Conservation (phyloP, 257 asterid species). For the Coffea eugenioides region DNA sequence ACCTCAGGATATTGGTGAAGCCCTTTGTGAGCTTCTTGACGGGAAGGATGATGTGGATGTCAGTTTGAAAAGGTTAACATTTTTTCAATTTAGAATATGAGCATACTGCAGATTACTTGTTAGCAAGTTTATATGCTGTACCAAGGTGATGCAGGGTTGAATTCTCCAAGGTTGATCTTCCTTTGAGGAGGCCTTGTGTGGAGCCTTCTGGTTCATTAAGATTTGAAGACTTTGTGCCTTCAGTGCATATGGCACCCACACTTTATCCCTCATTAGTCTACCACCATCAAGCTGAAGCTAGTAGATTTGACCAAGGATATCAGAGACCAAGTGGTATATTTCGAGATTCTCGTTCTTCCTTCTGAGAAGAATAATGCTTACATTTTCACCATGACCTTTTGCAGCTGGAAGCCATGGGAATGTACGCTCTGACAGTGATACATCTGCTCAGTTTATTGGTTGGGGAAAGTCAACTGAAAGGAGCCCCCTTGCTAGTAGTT, state of each 20-base stretch:
- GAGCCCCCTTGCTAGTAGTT: slow-evolving; percentile 43
- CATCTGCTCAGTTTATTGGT: slow-evolving; percentile 37
- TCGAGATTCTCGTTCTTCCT: slow-evolving; percentile 31
- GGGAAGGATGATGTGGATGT: slow-evolving; percentile 48
- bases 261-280: slow-evolving; percentile 58
- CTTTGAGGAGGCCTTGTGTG: slow-evolving; percentile 39
- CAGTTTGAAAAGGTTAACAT: slow-evolving; percentile 44
- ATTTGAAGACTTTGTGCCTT: slow-evolving; percentile 43
- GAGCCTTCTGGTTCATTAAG: slow-evolving; percentile 45
- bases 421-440: slow-evolving; percentile 21
- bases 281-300: slow-evolving; percentile 63
- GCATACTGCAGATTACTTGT: slow-evolving; percentile 8
- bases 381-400: slow-evolving; percentile 35
- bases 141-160: slow-evolving; percentile 55
- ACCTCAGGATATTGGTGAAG: slow-evolving; percentile 85
- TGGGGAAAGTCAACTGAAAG: slow-evolving; percentile 61
- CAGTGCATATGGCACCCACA: slow-evolving; percentile 44
- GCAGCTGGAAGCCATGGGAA: slow-evolving; percentile 36
- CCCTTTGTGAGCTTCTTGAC: slow-evolving; percentile 92
- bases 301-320: slow-evolving; percentile 53
- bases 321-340: slow-evolving; percentile 34
- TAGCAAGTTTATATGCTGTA: slow-evolving; percentile 17
- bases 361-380: slow-evolving; percentile 28
- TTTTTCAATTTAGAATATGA: slow-evolving; percentile 16
- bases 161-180: slow-evolving; percentile 37